These are phyloP conservation scores for Leccinellum rugosiceps DNA, from an alignment of 768 basidiomycete genomes.

Conservation along the genomic window DNA sequence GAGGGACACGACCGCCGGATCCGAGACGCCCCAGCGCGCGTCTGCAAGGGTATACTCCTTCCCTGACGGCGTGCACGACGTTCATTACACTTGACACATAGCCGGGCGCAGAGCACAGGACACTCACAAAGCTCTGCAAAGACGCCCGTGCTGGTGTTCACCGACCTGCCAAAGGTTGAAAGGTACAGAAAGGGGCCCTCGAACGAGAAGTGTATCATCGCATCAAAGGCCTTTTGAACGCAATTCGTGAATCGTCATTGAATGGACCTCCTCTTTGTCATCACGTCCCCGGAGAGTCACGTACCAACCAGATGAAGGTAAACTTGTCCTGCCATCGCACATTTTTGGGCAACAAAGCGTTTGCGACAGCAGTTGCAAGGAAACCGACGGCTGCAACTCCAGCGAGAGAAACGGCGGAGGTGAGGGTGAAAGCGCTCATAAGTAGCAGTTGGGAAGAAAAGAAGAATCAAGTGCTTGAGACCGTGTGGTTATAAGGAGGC, in stretches of 20 bases:
- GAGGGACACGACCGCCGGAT: conserved; percentile 77
- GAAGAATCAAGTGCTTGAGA: no score
- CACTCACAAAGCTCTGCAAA: conserved; percentile 73
- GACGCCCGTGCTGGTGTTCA: conserved; percentile 63
- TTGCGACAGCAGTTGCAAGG: conserved; percentile 51
- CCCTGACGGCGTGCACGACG: conserved; percentile 43
- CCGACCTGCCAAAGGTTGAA: conserved; percentile 70
- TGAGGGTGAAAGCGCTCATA: conserved; percentile 46
- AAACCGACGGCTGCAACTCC: conserved; percentile 52
- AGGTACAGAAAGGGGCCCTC: conserved; percentile 81
- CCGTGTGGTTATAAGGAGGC: neutral
- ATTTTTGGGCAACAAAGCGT: conserved; percentile 58
- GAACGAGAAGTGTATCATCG: conserved; percentile 72
- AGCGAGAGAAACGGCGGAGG: conserved; percentile 61
- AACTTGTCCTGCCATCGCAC: conserved; percentile 61
- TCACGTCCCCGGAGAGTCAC: conserved; percentile 16
- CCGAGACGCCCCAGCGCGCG: conserved; percentile 75
- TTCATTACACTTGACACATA: neutral
- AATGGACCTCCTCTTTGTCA: neutral
- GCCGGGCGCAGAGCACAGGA: neutral
- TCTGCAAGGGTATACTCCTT: conserved; percentile 80
- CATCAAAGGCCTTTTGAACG: conserved; percentile 64
- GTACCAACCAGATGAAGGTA: conserved; percentile 78
- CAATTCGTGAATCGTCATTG: neutral
- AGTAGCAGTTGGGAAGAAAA: neutral